Evolutionary conservation across 2,329 filamentous ascomycete genomes (phyloP).

Genomic region (Hymenoscyphus salicellus): DNA sequence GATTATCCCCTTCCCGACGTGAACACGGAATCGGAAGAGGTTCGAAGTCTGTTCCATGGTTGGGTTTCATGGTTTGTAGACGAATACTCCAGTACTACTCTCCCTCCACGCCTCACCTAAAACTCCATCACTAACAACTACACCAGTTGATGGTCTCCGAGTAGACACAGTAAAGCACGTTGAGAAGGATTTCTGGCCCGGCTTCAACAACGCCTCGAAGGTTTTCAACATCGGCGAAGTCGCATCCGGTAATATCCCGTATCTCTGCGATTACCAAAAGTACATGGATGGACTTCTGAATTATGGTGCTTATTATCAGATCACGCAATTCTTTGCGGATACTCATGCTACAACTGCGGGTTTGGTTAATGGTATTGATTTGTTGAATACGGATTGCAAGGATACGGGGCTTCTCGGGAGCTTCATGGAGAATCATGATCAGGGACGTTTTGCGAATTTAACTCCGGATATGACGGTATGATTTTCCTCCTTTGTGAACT

Average conservation of each 20-base stretch:
- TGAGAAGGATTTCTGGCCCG: slow-evolving; percentile 51
- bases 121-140: neutral
- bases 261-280: slow-evolving; percentile 32
- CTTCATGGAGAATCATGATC: slow-evolving; percentile 46
- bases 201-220: slow-evolving; percentile 51
- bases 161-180: slow-evolving; percentile 48
- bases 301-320: slow-evolving; percentile 19
- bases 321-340: slow-evolving; percentile 18
- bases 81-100: slow-evolving; percentile 36
- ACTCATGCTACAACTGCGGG: slow-evolving; percentile 12
- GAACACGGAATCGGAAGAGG: slow-evolving; percentile 40
- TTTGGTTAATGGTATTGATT: slow-evolving; percentile 15
- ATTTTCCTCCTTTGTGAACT: neutral
- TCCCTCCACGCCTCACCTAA: neutral
- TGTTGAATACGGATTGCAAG: slow-evolving; percentile 13
- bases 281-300: slow-evolving; percentile 18
- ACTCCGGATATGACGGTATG: slow-evolving; percentile 16
- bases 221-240: slow-evolving; percentile 63
- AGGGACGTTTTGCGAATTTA: slow-evolving; percentile 39
- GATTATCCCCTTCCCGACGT: slow-evolving; percentile 46
- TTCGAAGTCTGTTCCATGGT: slow-evolving; percentile 38
- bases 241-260: slow-evolving; percentile 50
- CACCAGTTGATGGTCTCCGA: slow-evolving; percentile 39
- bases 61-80: slow-evolving; percentile 42
- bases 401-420: slow-evolving; percentile 39